phyloP scores from a whole-genome alignment of 2,329 filamentous ascomycete species.

The Colletotrichum chlorophyti region DNA sequence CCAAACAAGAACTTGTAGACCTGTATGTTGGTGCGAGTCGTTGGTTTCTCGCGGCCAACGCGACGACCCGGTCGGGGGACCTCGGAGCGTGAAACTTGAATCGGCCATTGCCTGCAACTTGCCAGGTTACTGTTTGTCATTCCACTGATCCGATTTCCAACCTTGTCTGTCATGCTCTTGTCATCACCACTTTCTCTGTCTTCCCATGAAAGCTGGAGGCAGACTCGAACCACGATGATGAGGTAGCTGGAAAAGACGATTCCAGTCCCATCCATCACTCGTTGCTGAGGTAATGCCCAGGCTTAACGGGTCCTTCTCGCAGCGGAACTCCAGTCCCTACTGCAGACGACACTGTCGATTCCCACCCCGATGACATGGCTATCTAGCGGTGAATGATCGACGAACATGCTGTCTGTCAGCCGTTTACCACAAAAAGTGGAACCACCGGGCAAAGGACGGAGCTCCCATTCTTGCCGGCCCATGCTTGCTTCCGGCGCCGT shows the following conservation, averaged over 20 bases:
- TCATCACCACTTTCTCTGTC: neutral
- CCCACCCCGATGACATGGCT: neutral
- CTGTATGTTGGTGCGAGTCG: neutral
- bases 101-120: slow-evolving; percentile 13
- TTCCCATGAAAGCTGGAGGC: neutral
- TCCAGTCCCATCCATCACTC: slow-evolving; percentile 21
- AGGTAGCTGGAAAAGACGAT: slow-evolving; percentile 18
- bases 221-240: neutral
- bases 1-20: too few relatives aligned
- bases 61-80: slow-evolving; percentile 15
- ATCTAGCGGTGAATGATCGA: slow-evolving; percentile 23
- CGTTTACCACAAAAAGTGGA: slow-evolving; percentile 18
- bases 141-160: too few relatives aligned
- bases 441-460: neutral
- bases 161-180: slow-evolving; percentile 7
- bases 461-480: too few relatives aligned
- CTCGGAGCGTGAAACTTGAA: slow-evolving; percentile 20
- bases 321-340: neutral
- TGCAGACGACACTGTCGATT: neutral
- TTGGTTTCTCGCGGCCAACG: slow-evolving; percentile 7
- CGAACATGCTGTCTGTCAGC: slow-evolving; percentile 18
- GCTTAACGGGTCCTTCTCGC: neutral
- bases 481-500: slow-evolving; percentile 11
- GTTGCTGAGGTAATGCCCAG: slow-evolving; percentile 28
- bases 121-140: neutral